These are phyloP conservation scores for Acidomyces sp. DNA, from an alignment of 495 filamentous ascomycete species.

Conservation along the genomic window DNA sequence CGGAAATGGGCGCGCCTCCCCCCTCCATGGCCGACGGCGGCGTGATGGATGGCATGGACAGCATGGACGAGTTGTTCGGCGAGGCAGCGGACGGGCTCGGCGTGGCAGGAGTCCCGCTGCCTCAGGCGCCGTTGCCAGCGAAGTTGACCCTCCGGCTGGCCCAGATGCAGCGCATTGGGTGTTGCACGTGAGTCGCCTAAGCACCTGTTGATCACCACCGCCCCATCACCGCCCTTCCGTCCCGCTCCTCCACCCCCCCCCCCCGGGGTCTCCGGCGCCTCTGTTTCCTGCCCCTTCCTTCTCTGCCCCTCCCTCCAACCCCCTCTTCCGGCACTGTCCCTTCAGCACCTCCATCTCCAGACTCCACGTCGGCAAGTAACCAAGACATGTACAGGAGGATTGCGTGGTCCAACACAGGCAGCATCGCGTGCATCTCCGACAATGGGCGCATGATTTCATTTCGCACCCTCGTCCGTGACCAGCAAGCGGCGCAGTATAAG, in stretches of 20 bases:
- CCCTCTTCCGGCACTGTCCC: no score
- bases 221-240: no score
- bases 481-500: slow-evolving; percentile 61
- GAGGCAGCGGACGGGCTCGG: slow-evolving; percentile 60
- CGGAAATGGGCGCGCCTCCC: no score
- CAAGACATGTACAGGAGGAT: slow-evolving; percentile 48
- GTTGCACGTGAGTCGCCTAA: slow-evolving; percentile 57
- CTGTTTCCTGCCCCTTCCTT: no score
- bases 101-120: slow-evolving; percentile 46
- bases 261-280: no score
- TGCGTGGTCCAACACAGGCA: slow-evolving; percentile 81
- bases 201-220: no score
- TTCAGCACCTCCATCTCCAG: no score
- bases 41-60: no score
- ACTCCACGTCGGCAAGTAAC: slow-evolving; percentile 17
- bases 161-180: slow-evolving; percentile 65
- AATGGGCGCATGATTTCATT: slow-evolving; percentile 56
- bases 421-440: slow-evolving; percentile 68
- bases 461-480: slow-evolving; percentile 55
- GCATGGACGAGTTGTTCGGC: slow-evolving; percentile 64
- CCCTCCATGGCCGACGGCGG: no score
- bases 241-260: no score
- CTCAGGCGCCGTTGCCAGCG: slow-evolving; percentile 37
- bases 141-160: slow-evolving; percentile 62
- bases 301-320: no score